phyloP scores from a whole-genome alignment of 345 rosid species.

The Eucalyptus curtisii region DNA sequence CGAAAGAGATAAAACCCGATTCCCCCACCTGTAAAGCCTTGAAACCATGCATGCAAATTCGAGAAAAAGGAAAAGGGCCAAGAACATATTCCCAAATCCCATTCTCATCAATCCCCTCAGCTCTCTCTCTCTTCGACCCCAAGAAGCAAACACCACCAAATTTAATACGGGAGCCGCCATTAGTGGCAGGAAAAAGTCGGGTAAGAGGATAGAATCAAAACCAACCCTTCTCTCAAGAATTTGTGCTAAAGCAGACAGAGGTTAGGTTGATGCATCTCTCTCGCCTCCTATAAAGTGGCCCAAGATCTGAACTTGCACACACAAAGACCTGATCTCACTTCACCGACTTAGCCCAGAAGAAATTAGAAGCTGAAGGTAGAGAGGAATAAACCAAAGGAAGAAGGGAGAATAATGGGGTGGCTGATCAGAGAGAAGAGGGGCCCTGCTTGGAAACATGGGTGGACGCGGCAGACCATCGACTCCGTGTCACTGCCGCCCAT shows the following conservation, averaged over 20 bases:
- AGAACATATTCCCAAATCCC: neutral
- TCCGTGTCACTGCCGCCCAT: constrained; percentile 53
- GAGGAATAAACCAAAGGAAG: neutral
- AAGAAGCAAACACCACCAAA: neutral
- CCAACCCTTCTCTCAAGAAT: constrained; percentile 1
- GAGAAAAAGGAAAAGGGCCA: neutral
- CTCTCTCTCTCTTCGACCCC: neutral
- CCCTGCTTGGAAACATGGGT: constrained; percentile 55
- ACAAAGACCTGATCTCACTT: neutral
- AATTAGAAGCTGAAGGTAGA: neutral
- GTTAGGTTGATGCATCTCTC: neutral
- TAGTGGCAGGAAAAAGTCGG: constrained; percentile 2
- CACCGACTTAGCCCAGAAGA: neutral
- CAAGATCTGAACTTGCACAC: neutral
- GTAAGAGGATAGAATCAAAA: constrained; percentile 8
- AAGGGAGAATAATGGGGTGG: constrained; percentile 30
- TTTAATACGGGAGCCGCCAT: neutral
- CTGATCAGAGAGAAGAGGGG: constrained; percentile 47
- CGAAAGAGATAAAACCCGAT: neutral
- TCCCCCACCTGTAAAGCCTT: neutral
- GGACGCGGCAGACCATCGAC: constrained; percentile 37
- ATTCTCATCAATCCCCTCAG: neutral
- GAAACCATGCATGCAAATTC: neutral
- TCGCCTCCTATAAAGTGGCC: neutral
- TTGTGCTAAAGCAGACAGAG: constrained; percentile 22